These are phyloP conservation scores for Elsinoe fawcettii DNA, from an alignment of 2,329 filamentous ascomycete genomes.

Conservation along the genomic window DNA sequence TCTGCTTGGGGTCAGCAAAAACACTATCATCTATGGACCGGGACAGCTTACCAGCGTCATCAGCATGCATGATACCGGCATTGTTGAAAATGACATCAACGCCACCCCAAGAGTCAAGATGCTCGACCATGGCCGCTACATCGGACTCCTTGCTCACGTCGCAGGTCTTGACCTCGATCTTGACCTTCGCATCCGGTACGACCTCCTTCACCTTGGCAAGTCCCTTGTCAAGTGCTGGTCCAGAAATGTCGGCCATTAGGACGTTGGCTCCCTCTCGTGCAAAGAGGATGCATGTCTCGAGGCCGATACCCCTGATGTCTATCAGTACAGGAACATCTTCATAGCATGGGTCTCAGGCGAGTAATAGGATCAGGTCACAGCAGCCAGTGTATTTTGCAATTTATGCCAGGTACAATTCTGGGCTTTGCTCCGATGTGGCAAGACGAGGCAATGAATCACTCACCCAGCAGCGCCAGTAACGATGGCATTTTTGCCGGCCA, in stretches of 20 bases:
- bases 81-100: slow-evolving; percentile 96
- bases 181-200: slow-evolving; percentile 45
- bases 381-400: too few relatives aligned
- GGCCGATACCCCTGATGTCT: slow-evolving; percentile 68
- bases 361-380: too few relatives aligned
- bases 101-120: slow-evolving; percentile 76
- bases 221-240: slow-evolving; percentile 67
- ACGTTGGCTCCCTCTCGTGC: slow-evolving; percentile 80
- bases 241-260: slow-evolving; percentile 78
- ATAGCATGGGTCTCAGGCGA: too few relatives aligned
- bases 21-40: too few relatives aligned
- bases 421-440: neutral
- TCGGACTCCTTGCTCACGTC: slow-evolving; percentile 83
- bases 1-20: slow-evolving; percentile 22
- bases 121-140: slow-evolving; percentile 65
- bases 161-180: slow-evolving; percentile 56
- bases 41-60: slow-evolving; percentile 37
- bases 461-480: slow-evolving; percentile 83
- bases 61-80: slow-evolving; percentile 89
- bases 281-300: slow-evolving; percentile 86
- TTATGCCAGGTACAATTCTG: too few relatives aligned
- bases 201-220: slow-evolving; percentile 66
- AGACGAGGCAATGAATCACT: slow-evolving; percentile 27
- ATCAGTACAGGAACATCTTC: too few relatives aligned
- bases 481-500: slow-evolving; percentile 61